These are phyloP conservation scores for Fraxinus sp. DNA, from an alignment of 305 asterid species.

Conservation along the genomic window DNA sequence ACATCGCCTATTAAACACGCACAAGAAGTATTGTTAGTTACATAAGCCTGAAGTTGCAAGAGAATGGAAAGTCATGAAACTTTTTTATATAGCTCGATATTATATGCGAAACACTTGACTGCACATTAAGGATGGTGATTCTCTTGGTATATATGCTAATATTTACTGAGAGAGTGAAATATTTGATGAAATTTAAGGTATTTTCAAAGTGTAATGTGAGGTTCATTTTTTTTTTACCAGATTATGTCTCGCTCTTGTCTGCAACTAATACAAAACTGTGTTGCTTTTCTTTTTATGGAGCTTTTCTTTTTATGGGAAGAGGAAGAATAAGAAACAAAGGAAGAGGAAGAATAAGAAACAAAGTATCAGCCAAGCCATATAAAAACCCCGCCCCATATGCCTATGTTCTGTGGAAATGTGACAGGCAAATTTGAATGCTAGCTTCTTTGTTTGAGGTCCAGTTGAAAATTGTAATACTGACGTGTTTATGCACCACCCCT, in stretches of 20 bases:
- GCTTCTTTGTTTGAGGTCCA: not conserved
- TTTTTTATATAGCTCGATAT: not conserved
- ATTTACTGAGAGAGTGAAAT: not conserved
- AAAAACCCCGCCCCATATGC: not conserved
- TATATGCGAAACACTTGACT: not conserved
- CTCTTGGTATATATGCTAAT: not conserved
- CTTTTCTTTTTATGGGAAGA: not conserved
- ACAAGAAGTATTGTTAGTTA: not conserved
- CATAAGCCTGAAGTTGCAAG: not conserved
- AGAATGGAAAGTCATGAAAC: not conserved
- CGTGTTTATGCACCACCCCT: not conserved
- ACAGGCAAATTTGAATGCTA: not conserved
- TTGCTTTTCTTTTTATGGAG: not conserved
- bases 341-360: not conserved
- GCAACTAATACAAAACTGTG: not conserved
- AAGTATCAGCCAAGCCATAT: not conserved
- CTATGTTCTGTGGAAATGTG: not conserved
- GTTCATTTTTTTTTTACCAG: not conserved
- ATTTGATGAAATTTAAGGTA: not conserved
- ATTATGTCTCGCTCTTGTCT: not conserved
- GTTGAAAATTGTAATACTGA: not conserved
- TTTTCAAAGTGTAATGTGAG: not conserved
- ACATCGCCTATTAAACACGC: not conserved
- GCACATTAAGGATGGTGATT: not conserved
- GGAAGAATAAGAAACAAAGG: not conserved